Evolutionary conservation across 108 stramenopile species (phyloP).

Genomic region (Bacterosira constricta): DNA sequence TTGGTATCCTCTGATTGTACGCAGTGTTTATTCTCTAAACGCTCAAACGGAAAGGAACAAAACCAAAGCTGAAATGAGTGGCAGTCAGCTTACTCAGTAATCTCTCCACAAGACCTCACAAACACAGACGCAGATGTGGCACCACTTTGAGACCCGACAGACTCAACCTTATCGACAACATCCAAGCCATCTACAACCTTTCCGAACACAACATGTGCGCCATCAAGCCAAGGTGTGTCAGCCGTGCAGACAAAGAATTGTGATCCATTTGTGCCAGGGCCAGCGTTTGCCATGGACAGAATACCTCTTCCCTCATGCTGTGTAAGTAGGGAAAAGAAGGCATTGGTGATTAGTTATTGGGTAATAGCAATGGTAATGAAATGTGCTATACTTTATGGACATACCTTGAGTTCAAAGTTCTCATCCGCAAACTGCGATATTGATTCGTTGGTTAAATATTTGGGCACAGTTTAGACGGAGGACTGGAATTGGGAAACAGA

Average conservation of each 20-base stretch:
- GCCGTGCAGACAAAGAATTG: conserved; percentile 96
- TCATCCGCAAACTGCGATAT: conserved; percentile 89
- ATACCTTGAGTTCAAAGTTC: conserved; percentile 88
- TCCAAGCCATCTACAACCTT: conserved; percentile 79
- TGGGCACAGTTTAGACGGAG: too few species aligned
- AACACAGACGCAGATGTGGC: conserved; percentile 63
- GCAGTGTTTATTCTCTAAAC: too few species aligned
- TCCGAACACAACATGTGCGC: conserved; percentile 88
- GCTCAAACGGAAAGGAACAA: too few species aligned
- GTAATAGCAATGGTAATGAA: background rate
- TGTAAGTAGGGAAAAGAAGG: conserved; percentile 2
- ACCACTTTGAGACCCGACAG: conserved; percentile 72
- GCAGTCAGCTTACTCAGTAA: conserved; percentile 46
- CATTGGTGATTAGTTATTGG: background rate
- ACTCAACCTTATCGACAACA: conserved; percentile 87
- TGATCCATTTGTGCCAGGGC: conserved; percentile 68
- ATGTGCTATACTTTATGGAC: conserved; percentile 6
- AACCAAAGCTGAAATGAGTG: too few species aligned
- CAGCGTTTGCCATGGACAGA: conserved; percentile 91
- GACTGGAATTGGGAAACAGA: too few species aligned
- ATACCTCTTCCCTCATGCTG: conserved; percentile 73
- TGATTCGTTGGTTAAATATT: conserved; percentile 23
- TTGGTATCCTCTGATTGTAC: too few species aligned
- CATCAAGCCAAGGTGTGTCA: conserved; percentile 93
- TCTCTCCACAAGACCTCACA: conserved; percentile 83